phyloP scores from a whole-genome alignment of 2,329 filamentous ascomycete genomes.

The Fusarium euwallaceae region DNA sequence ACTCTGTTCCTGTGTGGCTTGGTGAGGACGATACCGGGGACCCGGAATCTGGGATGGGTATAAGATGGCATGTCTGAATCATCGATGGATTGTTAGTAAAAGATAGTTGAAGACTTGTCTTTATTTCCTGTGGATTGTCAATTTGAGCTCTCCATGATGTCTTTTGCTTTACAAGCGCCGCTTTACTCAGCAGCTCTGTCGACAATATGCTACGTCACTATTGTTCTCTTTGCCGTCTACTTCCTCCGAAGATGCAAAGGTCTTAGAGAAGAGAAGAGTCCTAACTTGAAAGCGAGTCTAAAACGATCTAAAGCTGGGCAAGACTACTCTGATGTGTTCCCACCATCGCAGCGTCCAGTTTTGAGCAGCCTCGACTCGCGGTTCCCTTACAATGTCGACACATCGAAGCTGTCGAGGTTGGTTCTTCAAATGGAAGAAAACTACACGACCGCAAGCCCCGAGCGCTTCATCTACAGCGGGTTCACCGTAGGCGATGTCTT shows the following conservation, averaged over 20 bases:
- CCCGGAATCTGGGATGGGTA: not conserved
- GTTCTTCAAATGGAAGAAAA: not conserved
- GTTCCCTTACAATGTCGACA: not conserved
- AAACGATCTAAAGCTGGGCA: not conserved
- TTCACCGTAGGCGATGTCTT: not conserved
- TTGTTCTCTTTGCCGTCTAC: not conserved
- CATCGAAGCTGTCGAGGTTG: not conserved
- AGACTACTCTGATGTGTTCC: not conserved
- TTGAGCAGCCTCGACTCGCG: not conserved
- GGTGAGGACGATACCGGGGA: not conserved
- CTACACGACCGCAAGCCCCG: not conserved
- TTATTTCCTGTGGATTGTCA: not conserved
- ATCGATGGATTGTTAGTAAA: not conserved
- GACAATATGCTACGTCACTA: not conserved
- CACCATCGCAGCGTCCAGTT: not conserved
- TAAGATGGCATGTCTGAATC: not conserved
- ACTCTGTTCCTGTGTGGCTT: not conserved
- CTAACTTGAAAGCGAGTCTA: not conserved
- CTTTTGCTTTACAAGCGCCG: not conserved
- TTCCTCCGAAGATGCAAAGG: not conserved
- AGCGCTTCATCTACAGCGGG: not conserved
- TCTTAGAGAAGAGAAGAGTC: not conserved
- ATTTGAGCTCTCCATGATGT: not conserved
- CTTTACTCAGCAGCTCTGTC: not conserved
- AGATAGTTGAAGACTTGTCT: not conserved